These are phyloP conservation scores for Aspergillaceae sp. DNA, from an alignment of 2,329 filamentous ascomycete species.

Conservation along the genomic window DNA sequence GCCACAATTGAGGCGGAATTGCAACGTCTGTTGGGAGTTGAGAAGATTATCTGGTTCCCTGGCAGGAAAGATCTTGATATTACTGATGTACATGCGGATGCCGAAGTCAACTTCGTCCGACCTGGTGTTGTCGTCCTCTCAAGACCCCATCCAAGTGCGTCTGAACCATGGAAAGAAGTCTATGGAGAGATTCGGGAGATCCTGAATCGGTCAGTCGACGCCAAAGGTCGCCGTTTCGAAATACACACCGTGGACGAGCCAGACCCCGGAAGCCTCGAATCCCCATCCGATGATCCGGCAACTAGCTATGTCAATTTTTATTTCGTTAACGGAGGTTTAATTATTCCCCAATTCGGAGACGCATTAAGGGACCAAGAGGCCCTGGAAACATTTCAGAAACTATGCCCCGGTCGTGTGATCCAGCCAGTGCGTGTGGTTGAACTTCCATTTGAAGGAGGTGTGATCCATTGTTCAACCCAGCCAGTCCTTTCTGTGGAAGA, in stretches of 20 bases:
- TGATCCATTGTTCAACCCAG: conserved; percentile 23
- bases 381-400: conserved; percentile 11
- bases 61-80: conserved; percentile 18
- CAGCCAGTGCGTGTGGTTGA: conserved; percentile 18
- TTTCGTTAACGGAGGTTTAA: conserved; percentile 20
- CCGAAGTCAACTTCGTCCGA: conserved; percentile 17
- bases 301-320: conserved; percentile 23
- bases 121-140: conserved; percentile 18
- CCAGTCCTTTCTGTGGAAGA: conserved; percentile 8
- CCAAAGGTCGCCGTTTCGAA: conserved; percentile 15
- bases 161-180: conserved; percentile 10
- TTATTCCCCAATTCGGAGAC: conserved; percentile 22
- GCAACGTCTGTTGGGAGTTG: conserved; percentile 15
- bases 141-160: conserved; percentile 7
- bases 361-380: conserved; percentile 13
- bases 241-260: conserved; percentile 19
- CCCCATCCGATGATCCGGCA: conserved; percentile 10
- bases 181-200: conserved; percentile 13
- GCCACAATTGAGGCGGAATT: conserved; percentile 17
- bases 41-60: conserved; percentile 22
- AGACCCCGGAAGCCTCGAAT: conserved; percentile 5
- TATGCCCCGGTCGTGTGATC: conserved; percentile 16
- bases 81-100: conserved; percentile 22
- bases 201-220: conserved; percentile 12
- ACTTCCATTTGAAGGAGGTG: conserved; percentile 20